Base-by-base conservation (phyloP, 2,329 filamentous ascomycete genomes). In the Aureobasidium sp. region DNA sequence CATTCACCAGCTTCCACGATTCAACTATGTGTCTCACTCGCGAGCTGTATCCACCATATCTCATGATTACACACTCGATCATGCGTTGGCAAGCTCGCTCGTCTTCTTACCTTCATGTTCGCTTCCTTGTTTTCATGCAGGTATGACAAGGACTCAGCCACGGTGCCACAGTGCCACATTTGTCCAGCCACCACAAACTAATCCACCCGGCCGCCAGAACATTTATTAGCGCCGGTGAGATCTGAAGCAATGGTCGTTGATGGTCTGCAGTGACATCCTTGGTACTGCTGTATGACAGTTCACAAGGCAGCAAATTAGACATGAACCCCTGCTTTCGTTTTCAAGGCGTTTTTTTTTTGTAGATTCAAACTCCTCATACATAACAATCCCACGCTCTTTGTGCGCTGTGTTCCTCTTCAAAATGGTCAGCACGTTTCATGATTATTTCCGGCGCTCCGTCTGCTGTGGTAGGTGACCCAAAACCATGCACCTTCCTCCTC, bases 111-210 rank as follows among this genome's bases (percentile, higher is more conserved):
- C 24, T 24, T 27, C 25, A 17, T 27, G 27, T 14, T 29, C 32
- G 19, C 29, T 49, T 49, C 21, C 45, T 30, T 49, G 45, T 38
- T 49, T 39, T 22, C 32, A 38, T 49, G 45, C 45, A 49, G 45
- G 45, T 49, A 49, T 34, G 34, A 30, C 8, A 25, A 30, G 22
- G 30, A 17, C 44, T 37, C 8, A n/a, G 32, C 32, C 32, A 34
- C 10, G 29, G 22, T 37, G 32, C 44, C 44, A 37, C 44, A 48
- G 8, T 11, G 44, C 44, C 44, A 37, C 42, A 8, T 47, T n/a
- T 6, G 27, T 32, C 30, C 45, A 49, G 45, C 45, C 45, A 49
- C 45, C 24, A 14, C 32, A 8, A 38, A 21, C 45, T 29, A 7
- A 6, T 22, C 10, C 5, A 25, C 44, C 42, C 32, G 19, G 42